A percentile compares a stretch with the other conserved stretches of the same genome.
These are phyloP conservation scores for Cystobasidium tubakii DNA, from an alignment of 768 basidiomycete genomes.

Conservation along the genomic window DNA sequence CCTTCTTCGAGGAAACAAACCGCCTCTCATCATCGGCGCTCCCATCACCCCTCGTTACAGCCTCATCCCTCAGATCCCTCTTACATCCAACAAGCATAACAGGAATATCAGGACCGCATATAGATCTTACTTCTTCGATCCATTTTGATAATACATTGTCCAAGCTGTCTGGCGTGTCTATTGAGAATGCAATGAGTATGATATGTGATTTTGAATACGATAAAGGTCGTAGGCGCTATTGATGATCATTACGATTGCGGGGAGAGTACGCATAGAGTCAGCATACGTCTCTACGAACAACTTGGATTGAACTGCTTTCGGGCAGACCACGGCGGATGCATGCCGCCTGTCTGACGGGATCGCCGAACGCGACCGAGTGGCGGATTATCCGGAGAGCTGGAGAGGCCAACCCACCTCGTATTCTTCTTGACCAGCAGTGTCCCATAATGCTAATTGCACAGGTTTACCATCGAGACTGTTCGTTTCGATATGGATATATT, in stretches of 20 bases:
- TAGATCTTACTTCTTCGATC: slow-evolving; percentile 96
- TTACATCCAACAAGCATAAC: slow-evolving; percentile 96
- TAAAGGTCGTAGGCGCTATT: slow-evolving; percentile 90
- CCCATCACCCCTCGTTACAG: slow-evolving; percentile 44
- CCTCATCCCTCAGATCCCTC: slow-evolving; percentile 67
- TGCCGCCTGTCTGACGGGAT: too few species aligned
- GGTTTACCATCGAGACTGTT: slow-evolving; percentile 79
- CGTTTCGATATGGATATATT: not conserved
- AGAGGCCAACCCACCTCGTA: slow-evolving; percentile 64
- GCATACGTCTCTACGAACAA: too few species aligned
- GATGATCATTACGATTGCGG: too few species aligned
- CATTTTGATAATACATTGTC: slow-evolving; percentile 97
- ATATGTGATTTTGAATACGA: slow-evolving; percentile 98
- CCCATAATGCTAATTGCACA: slow-evolving; percentile 94
- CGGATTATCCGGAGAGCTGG: too few species aligned
- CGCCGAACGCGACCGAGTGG: too few species aligned
- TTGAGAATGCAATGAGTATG: slow-evolving; percentile 92
- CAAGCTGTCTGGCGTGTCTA: slow-evolving; percentile 92
- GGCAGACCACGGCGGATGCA: too few species aligned
- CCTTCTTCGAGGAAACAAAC: slow-evolving; percentile 50
- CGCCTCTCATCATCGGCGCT: slow-evolving; percentile 44
- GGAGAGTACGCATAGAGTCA: not conserved
- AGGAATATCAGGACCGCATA: slow-evolving; percentile 85
- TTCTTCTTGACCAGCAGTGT: slow-evolving; percentile 98
- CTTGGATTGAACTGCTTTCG: too few species aligned